Evolutionary conservation across 225 moss, liverwort and hornwort genomes (phyloP).

Genomic region (Bryum argenteum): DNA sequence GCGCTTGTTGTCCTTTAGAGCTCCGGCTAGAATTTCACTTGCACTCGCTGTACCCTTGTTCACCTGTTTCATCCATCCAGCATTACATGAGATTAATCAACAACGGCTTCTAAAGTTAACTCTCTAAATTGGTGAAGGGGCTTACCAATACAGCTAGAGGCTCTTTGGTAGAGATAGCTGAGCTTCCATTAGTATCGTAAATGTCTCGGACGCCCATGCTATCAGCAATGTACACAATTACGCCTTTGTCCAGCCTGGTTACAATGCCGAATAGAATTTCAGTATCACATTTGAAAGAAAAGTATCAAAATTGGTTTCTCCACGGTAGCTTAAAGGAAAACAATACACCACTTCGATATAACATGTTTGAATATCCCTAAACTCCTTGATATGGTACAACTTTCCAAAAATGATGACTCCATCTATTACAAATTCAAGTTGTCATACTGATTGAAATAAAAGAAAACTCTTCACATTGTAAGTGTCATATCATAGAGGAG

Average conservation of each 20-base stretch:
- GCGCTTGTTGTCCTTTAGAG: slow-evolving; percentile 94
- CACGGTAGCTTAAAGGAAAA: background rate
- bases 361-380: too few species aligned
- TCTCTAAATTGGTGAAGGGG: background rate
- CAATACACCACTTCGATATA: background rate
- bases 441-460: too few species aligned
- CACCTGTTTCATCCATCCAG: slow-evolving; percentile 58
- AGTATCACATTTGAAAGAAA: slow-evolving; percentile 11
- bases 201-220: slow-evolving; percentile 98
- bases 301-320: background rate
- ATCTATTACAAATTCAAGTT: too few species aligned
- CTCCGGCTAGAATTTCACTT: slow-evolving; percentile 97
- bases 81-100: background rate
- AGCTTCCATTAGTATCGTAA: slow-evolving; percentile 88
- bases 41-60: slow-evolving; percentile 99
- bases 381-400: too few species aligned
- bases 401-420: too few species aligned
- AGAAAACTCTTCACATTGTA: too few species aligned
- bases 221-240: slow-evolving; percentile 97
- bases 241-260: slow-evolving; percentile 89
- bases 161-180: slow-evolving; percentile 83
- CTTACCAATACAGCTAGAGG: slow-evolving; percentile 90
- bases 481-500: background rate
- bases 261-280: slow-evolving; percentile 20
- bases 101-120: background rate